A percentile compares a stretch with the other conserved stretches of the same genome.
phyloP scores from a whole-genome alignment of 108 stramenopile genomes.

The Stephanodiscus triporus region DNA sequence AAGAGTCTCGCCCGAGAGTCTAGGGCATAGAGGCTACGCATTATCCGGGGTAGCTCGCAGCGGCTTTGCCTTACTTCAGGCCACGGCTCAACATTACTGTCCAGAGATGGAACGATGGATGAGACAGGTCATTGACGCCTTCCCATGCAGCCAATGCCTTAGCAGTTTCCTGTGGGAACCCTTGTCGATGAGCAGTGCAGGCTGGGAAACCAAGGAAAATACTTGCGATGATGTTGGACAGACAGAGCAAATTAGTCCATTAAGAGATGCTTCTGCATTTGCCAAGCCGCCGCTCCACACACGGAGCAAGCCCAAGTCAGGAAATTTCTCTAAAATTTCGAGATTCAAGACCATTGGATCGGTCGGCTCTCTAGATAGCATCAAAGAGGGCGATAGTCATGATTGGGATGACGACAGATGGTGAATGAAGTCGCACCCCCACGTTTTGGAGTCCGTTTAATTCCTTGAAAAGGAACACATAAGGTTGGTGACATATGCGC shows the following conservation, averaged over 20 bases:
- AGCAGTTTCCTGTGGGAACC: constrained; percentile 80
- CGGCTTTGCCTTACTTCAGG: constrained; percentile 74
- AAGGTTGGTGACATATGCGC: constrained; percentile 8
- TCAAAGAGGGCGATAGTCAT: constrained; percentile 24
- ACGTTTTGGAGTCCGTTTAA: background rate
- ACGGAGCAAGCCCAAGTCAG: constrained; percentile 20
- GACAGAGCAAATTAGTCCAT: background rate
- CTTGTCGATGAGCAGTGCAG: constrained; percentile 34
- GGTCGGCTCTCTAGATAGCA: constrained; percentile 42
- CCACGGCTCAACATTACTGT: constrained; percentile 63
- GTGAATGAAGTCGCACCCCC: background rate
- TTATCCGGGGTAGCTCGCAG: constrained; percentile 56
- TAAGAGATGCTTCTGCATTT: constrained; percentile 2
- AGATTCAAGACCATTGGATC: constrained; percentile 19
- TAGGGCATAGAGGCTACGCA: constrained; percentile 29
- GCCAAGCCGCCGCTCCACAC: constrained; percentile 28
- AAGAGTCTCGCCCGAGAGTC: constrained; percentile 29
- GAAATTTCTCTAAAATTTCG: constrained; percentile 13
- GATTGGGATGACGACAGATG: constrained; percentile 26
- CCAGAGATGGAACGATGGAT: constrained; percentile 79
- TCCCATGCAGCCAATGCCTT: constrained; percentile 69
- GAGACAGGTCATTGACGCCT: constrained; percentile 57
- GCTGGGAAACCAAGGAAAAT: constrained; percentile 20
- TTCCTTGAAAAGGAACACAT: background rate
- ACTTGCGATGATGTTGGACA: constrained; percentile 4